These are phyloP conservation scores for Botryotinia globosa DNA, from an alignment of 2,329 filamentous ascomycete species.

Conservation along the genomic window DNA sequence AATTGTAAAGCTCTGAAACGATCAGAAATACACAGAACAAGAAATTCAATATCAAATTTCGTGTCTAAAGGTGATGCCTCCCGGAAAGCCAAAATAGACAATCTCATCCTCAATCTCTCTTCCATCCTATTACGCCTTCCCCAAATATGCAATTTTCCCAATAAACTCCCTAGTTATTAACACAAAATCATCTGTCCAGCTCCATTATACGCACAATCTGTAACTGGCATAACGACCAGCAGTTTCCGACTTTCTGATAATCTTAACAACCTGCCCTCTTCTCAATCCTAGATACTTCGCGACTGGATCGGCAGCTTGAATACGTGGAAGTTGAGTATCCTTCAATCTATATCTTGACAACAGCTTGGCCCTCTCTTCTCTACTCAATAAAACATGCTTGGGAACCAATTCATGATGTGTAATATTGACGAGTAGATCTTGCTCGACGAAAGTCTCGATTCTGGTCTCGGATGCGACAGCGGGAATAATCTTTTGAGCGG, in stretches of 20 bases:
- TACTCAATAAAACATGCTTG: conserved; percentile 84
- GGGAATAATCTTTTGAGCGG: conserved; percentile 82
- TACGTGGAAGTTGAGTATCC: conserved; percentile 93
- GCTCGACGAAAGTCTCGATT: conserved; percentile 94
- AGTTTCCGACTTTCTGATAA: conserved; percentile 92
- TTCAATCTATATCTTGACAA: conserved; percentile 90
- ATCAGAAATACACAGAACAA: conserved; percentile 5
- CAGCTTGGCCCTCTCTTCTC: conserved; percentile 83
- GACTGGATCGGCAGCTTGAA: conserved; percentile 88
- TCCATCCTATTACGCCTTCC: conserved; percentile 13
- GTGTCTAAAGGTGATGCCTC: background rate
- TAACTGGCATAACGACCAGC: conserved; percentile 97
- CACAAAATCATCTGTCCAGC: conserved; percentile 20
- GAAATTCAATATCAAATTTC: background rate
- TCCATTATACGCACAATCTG: conserved; percentile 58
- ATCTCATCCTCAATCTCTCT: conserved; percentile 4
- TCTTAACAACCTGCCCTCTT: conserved; percentile 95
- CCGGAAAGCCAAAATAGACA: background rate
- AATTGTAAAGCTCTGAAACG: conserved; percentile 3
- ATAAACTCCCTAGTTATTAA: conserved; percentile 25
- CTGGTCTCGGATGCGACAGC: conserved; percentile 72
- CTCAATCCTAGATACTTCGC: conserved; percentile 87
- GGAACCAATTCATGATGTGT: conserved; percentile 96
- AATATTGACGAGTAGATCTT: conserved; percentile 96
- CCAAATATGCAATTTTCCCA: conserved; percentile 25